These are phyloP conservation scores for Calocera cornea DNA, from an alignment of 768 basidiomycete genomes.

Conservation along the genomic window DNA sequence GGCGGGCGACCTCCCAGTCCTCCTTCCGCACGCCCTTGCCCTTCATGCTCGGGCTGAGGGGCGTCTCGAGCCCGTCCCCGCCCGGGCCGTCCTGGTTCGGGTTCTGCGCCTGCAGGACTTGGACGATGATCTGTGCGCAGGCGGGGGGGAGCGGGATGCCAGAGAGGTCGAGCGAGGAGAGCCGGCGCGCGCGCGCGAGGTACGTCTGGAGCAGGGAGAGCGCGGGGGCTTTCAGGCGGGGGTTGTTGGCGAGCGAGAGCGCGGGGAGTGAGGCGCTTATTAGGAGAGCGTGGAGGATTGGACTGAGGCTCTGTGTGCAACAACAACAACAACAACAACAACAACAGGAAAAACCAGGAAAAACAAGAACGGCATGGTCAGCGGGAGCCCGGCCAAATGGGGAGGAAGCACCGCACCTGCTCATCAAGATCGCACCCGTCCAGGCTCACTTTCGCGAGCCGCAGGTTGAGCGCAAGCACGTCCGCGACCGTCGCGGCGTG, in stretches of 20 bases:
- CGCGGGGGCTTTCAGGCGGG: constrained; percentile 58
- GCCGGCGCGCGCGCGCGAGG: not conserved
- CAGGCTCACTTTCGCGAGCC: constrained; percentile 68
- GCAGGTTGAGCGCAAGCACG: constrained; percentile 87
- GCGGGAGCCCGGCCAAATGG: not conserved
- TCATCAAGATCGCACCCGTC: constrained; percentile 82
- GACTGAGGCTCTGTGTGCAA: constrained; percentile 55
- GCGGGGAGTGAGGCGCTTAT: constrained; percentile 69
- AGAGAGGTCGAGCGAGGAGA: not conserved
- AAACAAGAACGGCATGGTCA: too few relatives aligned
- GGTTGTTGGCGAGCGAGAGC: constrained; percentile 76
- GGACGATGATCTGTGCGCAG: not conserved
- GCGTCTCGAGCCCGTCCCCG: not conserved
- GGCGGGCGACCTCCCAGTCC: not conserved
- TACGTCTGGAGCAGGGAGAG: constrained; percentile 39
- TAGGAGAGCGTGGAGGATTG: constrained; percentile 76
- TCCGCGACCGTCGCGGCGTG: constrained; percentile 76
- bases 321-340: too few relatives aligned
- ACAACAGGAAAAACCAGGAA: too few relatives aligned
- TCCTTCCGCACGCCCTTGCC: not conserved
- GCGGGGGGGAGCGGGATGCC: not conserved
- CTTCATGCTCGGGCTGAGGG: not conserved
- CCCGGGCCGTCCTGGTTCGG: too few relatives aligned
- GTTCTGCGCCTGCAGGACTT: too few relatives aligned
- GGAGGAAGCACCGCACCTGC: constrained; percentile 36